Base-by-base conservation (phyloP, 345 rosid species). In the Trapa bicornis region DNA sequence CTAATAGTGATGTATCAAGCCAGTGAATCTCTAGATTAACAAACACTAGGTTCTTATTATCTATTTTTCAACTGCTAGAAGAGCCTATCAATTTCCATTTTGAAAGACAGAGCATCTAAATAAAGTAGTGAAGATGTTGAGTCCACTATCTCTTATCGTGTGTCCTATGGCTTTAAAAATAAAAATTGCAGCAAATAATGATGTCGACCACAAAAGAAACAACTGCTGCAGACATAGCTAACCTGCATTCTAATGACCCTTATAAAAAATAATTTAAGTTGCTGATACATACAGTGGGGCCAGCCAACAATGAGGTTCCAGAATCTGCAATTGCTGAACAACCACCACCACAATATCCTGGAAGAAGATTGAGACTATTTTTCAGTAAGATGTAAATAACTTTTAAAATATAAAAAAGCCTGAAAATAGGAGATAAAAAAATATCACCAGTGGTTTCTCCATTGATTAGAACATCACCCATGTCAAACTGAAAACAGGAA, bases 251-350 rank as follows among this genome's bases (percentile, higher is more conserved):
- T 9, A 32, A 8, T 29, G 37, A 38, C 38, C 11, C 4, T 32
- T 38, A 38, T 4, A 52, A 2, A 38, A 42, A 50, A n/a, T n/a
- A n/a, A 63, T 42, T 16, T 4, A 56, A 13, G 35, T 13, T 8
- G 36, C 53, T 35, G 47, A 47, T 22, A 62, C 37, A 68, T 67
- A 87, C 97, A 62, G 90, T 83, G 66, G 97, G 97, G 64, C 97
- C 97, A n/a, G 90, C 90, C 77, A 90, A 75, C 76, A 90, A 77
- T 64, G 97, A 90, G 69, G 97, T 90, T 81, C 97, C 97, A 7
- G 97, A 87, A 80, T 90, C 97, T 71, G 92, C 97, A 80, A 90
- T 90, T 41, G 95, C 95, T n/a, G 82, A 74, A 76, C 97, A 90
- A 68, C 85, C 85, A 47, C 74, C 56, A 50, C 76, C 52, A 70